Percentiles rank a stretch among this genome's conserved stretches.
Evolutionary conservation across 371 early-diverging fungal genomes (phyloP).

Genomic region (Entomophthora muscae): DNA sequence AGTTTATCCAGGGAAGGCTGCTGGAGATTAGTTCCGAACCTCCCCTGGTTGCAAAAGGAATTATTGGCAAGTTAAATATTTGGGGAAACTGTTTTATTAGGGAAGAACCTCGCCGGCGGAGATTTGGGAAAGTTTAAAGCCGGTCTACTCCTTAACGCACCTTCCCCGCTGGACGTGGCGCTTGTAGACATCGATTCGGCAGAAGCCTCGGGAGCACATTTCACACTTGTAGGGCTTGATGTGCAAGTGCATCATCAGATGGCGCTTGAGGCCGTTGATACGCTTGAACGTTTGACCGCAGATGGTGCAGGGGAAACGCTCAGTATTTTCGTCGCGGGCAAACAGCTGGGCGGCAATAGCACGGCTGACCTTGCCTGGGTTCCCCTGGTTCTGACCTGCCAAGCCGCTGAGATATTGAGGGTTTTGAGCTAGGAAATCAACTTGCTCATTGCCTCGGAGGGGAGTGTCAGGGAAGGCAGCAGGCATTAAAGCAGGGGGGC

Average conservation of each 20-base stretch:
- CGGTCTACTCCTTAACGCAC: not conserved
- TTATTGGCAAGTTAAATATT: no score
- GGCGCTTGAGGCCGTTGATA: not conserved
- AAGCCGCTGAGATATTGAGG: conserved; percentile 1
- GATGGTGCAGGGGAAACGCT: conserved; percentile 3
- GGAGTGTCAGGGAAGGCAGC: not conserved
- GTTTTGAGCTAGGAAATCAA: not conserved
- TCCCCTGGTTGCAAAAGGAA: no score
- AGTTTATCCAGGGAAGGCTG: no score
- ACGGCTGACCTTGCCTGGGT: not conserved
- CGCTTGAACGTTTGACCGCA: conserved; percentile 3
- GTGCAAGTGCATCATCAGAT: not conserved
- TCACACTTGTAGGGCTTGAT: conserved; percentile 4
- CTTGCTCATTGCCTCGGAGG: not conserved
- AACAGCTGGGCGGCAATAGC: not conserved
- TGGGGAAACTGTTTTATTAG: no score
- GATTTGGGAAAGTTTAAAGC: not conserved
- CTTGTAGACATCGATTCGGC: conserved; percentile 2
- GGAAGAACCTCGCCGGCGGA: no score
- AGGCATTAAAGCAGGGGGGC: not conserved
- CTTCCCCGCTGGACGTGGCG: not conserved
- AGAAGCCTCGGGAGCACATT: not conserved
- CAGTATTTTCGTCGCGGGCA: not conserved
- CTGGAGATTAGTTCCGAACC: no score
- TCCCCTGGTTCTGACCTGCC: not conserved